These are phyloP conservation scores for Calonectria ilicicola DNA, from an alignment of 2,329 filamentous ascomycete species.

Conservation along the genomic window DNA sequence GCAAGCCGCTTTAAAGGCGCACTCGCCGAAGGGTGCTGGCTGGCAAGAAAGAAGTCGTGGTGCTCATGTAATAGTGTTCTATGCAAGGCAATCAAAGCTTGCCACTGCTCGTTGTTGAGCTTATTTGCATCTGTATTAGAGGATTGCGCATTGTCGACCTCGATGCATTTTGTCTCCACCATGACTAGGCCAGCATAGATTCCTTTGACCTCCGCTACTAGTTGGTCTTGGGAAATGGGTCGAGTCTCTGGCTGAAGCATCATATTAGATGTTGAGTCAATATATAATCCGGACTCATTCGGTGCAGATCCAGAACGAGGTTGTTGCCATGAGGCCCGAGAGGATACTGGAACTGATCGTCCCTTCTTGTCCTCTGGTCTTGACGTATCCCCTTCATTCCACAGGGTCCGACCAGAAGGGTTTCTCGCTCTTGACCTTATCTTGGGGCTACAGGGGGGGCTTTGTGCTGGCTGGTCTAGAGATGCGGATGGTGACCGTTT, in stretches of 20 bases:
- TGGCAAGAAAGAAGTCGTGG: conserved; percentile 87
- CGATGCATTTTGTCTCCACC: conserved; percentile 89
- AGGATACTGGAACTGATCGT: not conserved
- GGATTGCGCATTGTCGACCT: conserved; percentile 77
- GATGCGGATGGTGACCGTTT: conserved; percentile 1
- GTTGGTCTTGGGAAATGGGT: conserved; percentile 80
- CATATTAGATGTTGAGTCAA: conserved; percentile 18
- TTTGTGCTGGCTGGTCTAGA: not conserved
- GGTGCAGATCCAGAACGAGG: no score
- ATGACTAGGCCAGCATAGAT: conserved; percentile 82
- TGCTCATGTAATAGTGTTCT: no score
- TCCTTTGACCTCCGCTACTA: no score
- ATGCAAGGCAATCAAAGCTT: no score
- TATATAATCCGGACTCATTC: no score
- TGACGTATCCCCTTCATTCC: conserved; percentile 38
- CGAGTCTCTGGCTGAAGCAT: conserved; percentile 56
- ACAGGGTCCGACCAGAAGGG: conserved; percentile 37
- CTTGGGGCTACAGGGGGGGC: not conserved
- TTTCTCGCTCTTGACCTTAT: conserved; percentile 17
- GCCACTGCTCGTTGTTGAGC: no score
- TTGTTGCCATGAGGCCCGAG: no score
- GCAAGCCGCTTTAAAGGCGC: conserved; percentile 76
- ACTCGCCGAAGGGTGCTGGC: conserved; percentile 85
- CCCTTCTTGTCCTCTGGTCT: not conserved
- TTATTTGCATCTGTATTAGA: conserved; percentile 57